Conservation (phyloP, 805 yeast genomes). For the Schizosaccharomyces cryophilus region DNA sequence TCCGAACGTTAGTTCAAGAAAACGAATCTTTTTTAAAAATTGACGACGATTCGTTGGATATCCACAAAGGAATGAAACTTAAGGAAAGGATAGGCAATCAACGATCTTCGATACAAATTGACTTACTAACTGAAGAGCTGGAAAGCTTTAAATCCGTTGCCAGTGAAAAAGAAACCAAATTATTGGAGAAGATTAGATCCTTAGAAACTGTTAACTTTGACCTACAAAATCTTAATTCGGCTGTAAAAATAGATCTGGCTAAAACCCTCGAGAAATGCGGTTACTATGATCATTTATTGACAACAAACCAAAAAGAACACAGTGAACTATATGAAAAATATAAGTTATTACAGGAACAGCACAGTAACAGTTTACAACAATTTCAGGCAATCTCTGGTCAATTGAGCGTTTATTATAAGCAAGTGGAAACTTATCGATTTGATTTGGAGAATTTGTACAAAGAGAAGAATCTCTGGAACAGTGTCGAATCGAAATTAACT, state of each 20-base stretch:
- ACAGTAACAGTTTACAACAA: neutral
- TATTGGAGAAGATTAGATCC: neutral
- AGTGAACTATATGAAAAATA: neutral
- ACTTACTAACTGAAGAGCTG: neutral
- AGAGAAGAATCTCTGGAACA: neutral
- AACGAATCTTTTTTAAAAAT: neutral
- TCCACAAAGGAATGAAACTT: neutral
- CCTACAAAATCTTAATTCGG: neutral
- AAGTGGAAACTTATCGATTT: neutral
- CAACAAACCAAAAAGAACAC: neutral
- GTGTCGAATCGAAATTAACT: neutral
- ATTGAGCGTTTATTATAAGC: neutral
- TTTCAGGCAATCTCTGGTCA: neutral
- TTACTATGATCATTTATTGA: neutral
- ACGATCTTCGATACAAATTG: neutral
- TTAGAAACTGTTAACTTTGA: neutral
- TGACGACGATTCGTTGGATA: neutral
- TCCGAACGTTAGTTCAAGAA: conserved; percentile 15
- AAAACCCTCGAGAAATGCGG: neutral
- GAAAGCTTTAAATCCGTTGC: neutral
- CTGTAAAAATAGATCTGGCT: neutral
- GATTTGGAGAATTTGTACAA: neutral
- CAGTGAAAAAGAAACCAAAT: neutral
- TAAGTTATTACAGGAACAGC: neutral
- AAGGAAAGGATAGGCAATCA: neutral